These are phyloP conservation scores for Omphalea diandra DNA, from an alignment of 441 rosid species.

Conservation along the genomic window DNA sequence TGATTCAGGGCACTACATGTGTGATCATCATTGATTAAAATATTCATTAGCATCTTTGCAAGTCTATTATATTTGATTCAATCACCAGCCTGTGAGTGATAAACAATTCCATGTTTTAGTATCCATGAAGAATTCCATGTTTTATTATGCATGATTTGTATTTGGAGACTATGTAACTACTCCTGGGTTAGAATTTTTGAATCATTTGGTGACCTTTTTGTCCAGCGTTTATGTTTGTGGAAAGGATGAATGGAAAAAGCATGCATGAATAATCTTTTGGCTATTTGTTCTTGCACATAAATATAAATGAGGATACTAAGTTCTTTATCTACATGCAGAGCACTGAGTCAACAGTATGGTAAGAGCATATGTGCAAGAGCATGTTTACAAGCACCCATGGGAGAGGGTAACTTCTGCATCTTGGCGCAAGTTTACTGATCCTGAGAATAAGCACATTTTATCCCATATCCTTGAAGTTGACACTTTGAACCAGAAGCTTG, in stretches of 20 bases:
- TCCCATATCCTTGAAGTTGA: constrained; percentile 85
- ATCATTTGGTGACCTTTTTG: neutral
- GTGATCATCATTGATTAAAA: neutral
- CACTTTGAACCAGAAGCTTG: constrained; percentile 70
- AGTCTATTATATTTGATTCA: neutral
- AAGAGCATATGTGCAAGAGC: constrained; percentile 83
- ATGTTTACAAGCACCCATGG: constrained; percentile 94
- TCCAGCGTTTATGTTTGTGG: neutral
- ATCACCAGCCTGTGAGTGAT: neutral
- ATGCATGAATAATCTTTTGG: neutral
- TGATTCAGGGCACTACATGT: neutral
- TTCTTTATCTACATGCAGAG: constrained; percentile 2
- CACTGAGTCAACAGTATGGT: constrained; percentile 48
- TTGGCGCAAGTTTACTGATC: constrained; percentile 94
- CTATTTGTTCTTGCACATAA: neutral
- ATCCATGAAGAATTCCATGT: too few relatives aligned
- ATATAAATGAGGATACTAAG: neutral
- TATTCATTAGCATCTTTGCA: neutral
- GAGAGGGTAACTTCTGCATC: constrained; percentile 93
- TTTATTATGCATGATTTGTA: neutral
- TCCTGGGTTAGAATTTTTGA: neutral
- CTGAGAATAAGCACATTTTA: constrained; percentile 83
- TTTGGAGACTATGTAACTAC: neutral
- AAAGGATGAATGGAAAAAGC: neutral
- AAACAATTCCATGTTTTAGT: too few relatives aligned